A percentile compares a stretch with the other conserved stretches of the same genome.
phyloP scores from a whole-genome alignment of 2,329 filamentous ascomycete genomes.

The Alternaria postmessia region DNA sequence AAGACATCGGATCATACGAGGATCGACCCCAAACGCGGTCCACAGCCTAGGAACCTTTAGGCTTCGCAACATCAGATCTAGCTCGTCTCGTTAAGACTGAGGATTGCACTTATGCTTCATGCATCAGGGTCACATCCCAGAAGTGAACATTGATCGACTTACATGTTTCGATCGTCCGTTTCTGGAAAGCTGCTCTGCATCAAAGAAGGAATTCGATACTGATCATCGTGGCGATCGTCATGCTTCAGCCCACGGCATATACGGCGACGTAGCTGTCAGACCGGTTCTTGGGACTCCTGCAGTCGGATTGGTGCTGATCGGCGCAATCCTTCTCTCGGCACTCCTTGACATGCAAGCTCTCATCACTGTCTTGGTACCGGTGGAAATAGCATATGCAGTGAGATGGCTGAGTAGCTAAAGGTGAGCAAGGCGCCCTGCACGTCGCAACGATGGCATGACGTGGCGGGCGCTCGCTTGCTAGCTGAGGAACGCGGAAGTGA shows the following conservation, averaged over 20 bases:
- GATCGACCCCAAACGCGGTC: not conserved
- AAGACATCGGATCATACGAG: not conserved
- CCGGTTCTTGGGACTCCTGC: constrained; percentile 10
- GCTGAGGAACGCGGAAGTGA: constrained; percentile 10
- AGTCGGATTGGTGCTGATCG: constrained; percentile 7
- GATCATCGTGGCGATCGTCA: constrained; percentile 16
- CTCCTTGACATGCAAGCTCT: not conserved
- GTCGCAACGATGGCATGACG: constrained; percentile 11
- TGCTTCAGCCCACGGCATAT: constrained; percentile 2
- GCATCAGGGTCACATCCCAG: constrained; percentile 6
- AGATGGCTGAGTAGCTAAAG: constrained; percentile 10
- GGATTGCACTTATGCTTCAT: constrained; percentile 10
- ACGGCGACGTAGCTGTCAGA: constrained; percentile 12
- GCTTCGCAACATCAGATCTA: not conserved
- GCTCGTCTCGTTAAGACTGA: not conserved
- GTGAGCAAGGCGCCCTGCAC: constrained; percentile 9
- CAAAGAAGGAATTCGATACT: constrained; percentile 13
- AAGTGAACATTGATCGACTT: not conserved
- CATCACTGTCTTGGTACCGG: not conserved
- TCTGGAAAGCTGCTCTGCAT: constrained; percentile 6
- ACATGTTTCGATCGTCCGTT: constrained; percentile 1
- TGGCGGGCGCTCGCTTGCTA: constrained; percentile 15
- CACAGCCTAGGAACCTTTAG: not conserved
- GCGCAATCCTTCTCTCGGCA: constrained; percentile 1
- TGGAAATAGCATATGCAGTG: constrained; percentile 1